These are phyloP conservation scores for Yamadazyma sp. DNA, from an alignment of 1,139 yeast genomes.

Conservation along the genomic window DNA sequence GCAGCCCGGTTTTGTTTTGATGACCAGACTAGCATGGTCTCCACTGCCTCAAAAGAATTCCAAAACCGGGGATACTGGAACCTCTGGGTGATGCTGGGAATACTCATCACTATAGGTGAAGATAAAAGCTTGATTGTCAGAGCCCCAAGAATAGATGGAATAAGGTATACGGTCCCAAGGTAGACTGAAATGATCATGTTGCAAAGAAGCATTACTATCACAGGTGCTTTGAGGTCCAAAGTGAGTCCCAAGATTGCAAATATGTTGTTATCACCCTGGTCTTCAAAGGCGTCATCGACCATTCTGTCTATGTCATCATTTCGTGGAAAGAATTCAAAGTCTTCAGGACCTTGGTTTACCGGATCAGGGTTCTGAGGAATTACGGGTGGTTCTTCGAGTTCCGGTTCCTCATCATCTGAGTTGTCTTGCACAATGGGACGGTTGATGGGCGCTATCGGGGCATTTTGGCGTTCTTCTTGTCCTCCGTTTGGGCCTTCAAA, in stretches of 20 bases:
- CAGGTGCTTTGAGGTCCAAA: conserved; percentile 36
- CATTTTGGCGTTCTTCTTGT: no score
- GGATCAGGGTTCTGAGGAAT: conserved; percentile 1
- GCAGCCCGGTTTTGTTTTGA: neutral
- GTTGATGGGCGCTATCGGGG: no score
- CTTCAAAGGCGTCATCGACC: conserved; percentile 13
- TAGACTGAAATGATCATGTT: conserved; percentile 45
- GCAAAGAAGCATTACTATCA: conserved; percentile 35
- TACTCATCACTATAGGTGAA: neutral
- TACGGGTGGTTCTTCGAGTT: conserved; percentile 1
- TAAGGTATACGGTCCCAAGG: conserved; percentile 47
- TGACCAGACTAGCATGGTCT: neutral
- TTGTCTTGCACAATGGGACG: no score
- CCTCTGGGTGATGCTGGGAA: neutral
- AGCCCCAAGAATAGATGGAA: conserved; percentile 57
- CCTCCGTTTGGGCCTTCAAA: no score
- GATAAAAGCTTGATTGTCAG: neutral
- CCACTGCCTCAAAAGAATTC: neutral
- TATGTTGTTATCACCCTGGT: conserved; percentile 21
- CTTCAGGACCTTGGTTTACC: conserved; percentile 1
- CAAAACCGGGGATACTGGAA: neutral
- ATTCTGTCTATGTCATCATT: conserved; percentile 12
- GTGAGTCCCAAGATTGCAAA: conserved; percentile 39
- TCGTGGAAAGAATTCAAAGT: no score
- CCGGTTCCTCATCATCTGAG: conserved; percentile 1